A percentile compares a stretch with the other conserved stretches of the same genome.
phyloP scores from a whole-genome alignment of 2,329 filamentous ascomycete genomes.

The Aspergillus uvarum region DNA sequence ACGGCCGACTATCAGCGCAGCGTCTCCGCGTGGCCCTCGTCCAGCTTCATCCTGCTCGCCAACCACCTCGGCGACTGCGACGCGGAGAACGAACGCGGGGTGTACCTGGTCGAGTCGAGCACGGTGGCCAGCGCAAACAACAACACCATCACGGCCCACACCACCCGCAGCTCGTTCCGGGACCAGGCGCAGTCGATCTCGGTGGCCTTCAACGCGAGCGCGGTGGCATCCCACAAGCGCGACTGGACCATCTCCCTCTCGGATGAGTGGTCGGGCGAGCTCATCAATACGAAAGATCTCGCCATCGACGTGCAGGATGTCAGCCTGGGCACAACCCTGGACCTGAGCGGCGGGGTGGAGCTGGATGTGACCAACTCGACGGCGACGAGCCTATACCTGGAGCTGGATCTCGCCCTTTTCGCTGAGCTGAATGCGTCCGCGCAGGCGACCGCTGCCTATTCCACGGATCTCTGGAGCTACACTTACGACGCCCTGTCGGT shows the following conservation, averaged over 20 bases:
- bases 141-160: neutral
- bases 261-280: neutral
- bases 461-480: neutral
- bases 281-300: neutral
- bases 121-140: neutral
- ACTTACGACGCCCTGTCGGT: neutral
- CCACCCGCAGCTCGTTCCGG: neutral
- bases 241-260: neutral
- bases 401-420: neutral
- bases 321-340: neutral
- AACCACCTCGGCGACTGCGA: neutral
- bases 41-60: neutral
- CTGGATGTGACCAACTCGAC: neutral
- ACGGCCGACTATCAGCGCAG: neutral
- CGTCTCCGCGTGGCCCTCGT: neutral
- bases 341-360: neutral
- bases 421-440: neutral
- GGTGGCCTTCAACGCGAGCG: neutral
- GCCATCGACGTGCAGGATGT: neutral
- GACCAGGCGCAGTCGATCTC: neutral
- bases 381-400: neutral
- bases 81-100: neutral
- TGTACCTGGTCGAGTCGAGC: neutral
- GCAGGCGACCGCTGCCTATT: neutral
- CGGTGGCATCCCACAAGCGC: neutral